phyloP scores from a whole-genome alignment of 1,139 yeast species.

The Candida smagusa region DNA sequence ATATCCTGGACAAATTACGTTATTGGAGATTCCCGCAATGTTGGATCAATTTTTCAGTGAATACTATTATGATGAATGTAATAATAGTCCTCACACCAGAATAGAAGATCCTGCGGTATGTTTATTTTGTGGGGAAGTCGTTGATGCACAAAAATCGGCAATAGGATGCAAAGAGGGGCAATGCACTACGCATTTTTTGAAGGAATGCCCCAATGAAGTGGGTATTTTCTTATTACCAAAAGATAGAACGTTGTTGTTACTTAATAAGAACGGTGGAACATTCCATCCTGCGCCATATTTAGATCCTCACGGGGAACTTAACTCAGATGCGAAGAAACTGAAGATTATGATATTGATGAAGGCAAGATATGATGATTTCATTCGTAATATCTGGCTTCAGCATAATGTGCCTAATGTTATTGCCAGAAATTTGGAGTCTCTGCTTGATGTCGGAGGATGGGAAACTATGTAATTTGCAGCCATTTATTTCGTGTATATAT shows the following conservation, averaged over 20 bases:
- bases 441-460: constrained; percentile 93
- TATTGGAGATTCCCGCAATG: constrained; percentile 62
- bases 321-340: constrained; percentile 69
- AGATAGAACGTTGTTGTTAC: constrained; percentile 63
- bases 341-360: constrained; percentile 68
- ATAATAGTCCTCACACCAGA: constrained; percentile 35
- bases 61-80: constrained; percentile 46
- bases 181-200: constrained; percentile 60
- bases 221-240: constrained; percentile 82
- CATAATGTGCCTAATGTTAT: constrained; percentile 77
- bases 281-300: constrained; percentile 82
- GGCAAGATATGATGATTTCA: constrained; percentile 64
- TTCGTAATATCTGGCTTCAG: constrained; percentile 68
- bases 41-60: constrained; percentile 68
- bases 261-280: constrained; percentile 74
- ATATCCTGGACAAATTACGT: constrained; percentile 63
- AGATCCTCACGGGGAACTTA: constrained; percentile 84
- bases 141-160: constrained; percentile 62
- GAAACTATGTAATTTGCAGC: constrained; percentile 57
- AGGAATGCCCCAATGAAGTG: constrained; percentile 64
- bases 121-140: constrained; percentile 70
- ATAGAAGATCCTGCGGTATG: constrained; percentile 84
- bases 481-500: background rate
- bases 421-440: constrained; percentile 75
- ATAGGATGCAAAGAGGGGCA: constrained; percentile 57